Evolutionary conservation across 768 basidiomycete genomes (phyloP), one percentile per base, ranked within the genome.

Genomic region (Coprinellus micaceus): DNA sequence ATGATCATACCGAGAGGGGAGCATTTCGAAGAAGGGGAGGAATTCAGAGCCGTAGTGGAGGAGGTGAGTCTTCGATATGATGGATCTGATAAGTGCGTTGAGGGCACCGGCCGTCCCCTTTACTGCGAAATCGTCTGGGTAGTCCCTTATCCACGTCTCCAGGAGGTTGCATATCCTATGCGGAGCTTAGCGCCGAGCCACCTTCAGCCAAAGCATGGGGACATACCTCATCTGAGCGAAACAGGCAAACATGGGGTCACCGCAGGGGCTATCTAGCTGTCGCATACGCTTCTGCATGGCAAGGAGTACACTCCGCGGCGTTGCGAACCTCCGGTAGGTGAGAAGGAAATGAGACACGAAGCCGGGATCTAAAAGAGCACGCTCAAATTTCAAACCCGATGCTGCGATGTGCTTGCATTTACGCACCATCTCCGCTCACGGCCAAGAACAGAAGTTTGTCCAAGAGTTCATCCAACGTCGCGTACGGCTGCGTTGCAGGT

Each of bases 261-360:
- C 83, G 12, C 81, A 79, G 17, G 86, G 82, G 53, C 81, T 81
- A 64, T 88, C 86, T 13, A 94, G 74, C 60, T 86, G 83, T 30
- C 88, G 82, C 81, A 93, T 87, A 46, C 89, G 84, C 65, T 91
- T 89, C 69, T 92, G 89, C 87, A 94, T 91, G 4, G 89, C 87
- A 44, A 92, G 75, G n/a, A 94, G 74, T 17, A 94, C 74, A 56
- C 80, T 86, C 40, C 91, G 82, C 7, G 91, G 91, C 30, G 80
- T 86, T 37, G 90, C 81, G 67, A 94, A 94, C 57, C 89, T 78
- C 30, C 91, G 86, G 66, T 90, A 93, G 7, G 89, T 91, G 37
- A 93, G 79, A 46, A 94, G 74, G 69, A 94, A 93, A 68, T 91
- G 85, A 2, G 82, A 82, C 28, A 91, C 82, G 65, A 84, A 94